Conservation (phyloP, 2,329 filamentous ascomycete genomes). For the Apiospora rasikravindrae region DNA sequence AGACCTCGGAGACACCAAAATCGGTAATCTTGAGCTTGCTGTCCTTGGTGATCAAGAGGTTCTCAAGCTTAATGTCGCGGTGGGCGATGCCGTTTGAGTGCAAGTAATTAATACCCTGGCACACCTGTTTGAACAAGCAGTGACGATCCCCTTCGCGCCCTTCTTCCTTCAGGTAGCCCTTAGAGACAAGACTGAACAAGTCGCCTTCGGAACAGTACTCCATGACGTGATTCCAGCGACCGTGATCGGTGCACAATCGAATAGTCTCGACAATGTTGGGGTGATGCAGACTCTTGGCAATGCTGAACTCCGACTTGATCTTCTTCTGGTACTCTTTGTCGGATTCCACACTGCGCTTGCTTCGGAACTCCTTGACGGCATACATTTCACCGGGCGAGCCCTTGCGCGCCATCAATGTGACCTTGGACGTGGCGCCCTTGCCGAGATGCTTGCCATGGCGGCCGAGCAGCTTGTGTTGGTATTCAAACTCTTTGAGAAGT, state of each 20-base stretch:
- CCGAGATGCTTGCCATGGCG: constrained; percentile 77
- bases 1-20: constrained; percentile 89
- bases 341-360: constrained; percentile 67
- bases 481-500: constrained; percentile 72
- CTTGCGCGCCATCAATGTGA: constrained; percentile 79
- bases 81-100: constrained; percentile 87
- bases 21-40: constrained; percentile 90
- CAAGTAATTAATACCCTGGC: constrained; percentile 82
- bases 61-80: constrained; percentile 90
- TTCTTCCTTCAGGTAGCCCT: constrained; percentile 68
- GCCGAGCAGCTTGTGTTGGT: constrained; percentile 72
- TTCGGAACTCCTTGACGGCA: constrained; percentile 87
- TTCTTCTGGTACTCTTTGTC: constrained; percentile 82
- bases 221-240: constrained; percentile 91
- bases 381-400: constrained; percentile 69
- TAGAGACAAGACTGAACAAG: constrained; percentile 75
- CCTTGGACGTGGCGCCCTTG: constrained; percentile 82
- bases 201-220: constrained; percentile 87
- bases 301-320: constrained; percentile 89
- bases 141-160: constrained; percentile 72
- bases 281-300: constrained; percentile 83
- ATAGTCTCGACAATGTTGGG: constrained; percentile 86
- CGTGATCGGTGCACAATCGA: constrained; percentile 74
- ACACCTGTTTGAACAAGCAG: constrained; percentile 88
- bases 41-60: constrained; percentile 77